Base-by-base conservation (phyloP, 2,329 filamentous ascomycete genomes). In the Colletotrichum abscissum region DNA sequence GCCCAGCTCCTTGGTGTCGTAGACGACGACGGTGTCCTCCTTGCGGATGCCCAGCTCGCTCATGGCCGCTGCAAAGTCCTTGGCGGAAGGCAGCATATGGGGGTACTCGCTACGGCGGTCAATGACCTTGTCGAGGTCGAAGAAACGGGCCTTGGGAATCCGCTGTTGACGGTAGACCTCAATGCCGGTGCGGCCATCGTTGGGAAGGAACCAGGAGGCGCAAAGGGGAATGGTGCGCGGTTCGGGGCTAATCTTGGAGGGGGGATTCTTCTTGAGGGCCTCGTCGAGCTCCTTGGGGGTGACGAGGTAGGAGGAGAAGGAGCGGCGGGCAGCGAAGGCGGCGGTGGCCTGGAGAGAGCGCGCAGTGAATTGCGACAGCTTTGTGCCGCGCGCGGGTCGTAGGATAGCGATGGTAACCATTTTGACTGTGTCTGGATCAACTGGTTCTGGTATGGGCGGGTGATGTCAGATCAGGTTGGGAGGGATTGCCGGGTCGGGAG, bases 161-260 rank as follows among this genome's bases (percentile, higher is more conserved):
- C 95, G 94, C 80, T 92, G 90, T 80, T 94, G 90, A 76, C 92
- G 90, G 86, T 96, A 99, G 56, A 92, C 91, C 76, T 97, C 88
- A 77, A 93, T 91, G 67, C 97, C 97, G 63, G 90, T 94, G 74
- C 95, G 92, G 67, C 90, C 90, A 77, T 98, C 96, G 82, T 98
- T 98, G 75, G 97, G 97, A 75, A 99, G 90, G 81, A 98, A 99
- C 97, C 97, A 99, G 28, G 95, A 90, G 59, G 95, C 97, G 83
- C 95, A 98, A 55, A 99, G 88, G 3, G 97, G 94, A 67, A 99
- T 92, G 56, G 97, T 92, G 76, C 94, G 92, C 1, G 96, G 93
- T 14, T 94, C 91, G 56, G 94, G 93, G 73, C 94, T 95, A 78
- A 96, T 93, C 75, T 92, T 91, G 66, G 92, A 93, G 14, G 93